These are phyloP conservation scores for Cyberlindnera xishuangbannaensis DNA, from an alignment of 805 yeast species.

Conservation along the genomic window DNA sequence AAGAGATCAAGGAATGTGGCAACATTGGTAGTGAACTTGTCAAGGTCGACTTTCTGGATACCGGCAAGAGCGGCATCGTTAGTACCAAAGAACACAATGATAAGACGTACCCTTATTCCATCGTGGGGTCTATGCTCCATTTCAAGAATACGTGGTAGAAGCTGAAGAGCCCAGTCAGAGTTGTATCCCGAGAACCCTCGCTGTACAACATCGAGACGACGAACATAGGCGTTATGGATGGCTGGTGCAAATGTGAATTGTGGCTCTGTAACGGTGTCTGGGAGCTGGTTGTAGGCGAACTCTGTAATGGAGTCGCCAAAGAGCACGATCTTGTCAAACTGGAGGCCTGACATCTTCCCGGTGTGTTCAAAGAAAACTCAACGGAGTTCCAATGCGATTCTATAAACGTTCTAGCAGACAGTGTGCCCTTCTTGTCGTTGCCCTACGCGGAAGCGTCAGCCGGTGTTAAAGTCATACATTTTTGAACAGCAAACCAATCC, in stretches of 20 bases:
- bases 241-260: slow-evolving; percentile 49
- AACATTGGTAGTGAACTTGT: slow-evolving; percentile 44
- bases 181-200: slow-evolving; percentile 80
- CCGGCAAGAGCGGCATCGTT: slow-evolving; percentile 58
- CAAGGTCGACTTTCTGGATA: slow-evolving; percentile 45
- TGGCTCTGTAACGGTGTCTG: slow-evolving; percentile 20
- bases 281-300: slow-evolving; percentile 35
- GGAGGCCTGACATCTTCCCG: too few relatives aligned
- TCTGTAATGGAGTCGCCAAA: slow-evolving; percentile 74
- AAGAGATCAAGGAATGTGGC: slow-evolving; percentile 36
- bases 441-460: too few relatives aligned
- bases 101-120: slow-evolving; percentile 30
- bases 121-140: slow-evolving; percentile 36
- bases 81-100: slow-evolving; percentile 72
- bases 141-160: slow-evolving; percentile 47
- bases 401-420: too few relatives aligned
- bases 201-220: slow-evolving; percentile 62
- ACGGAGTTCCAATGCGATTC: too few relatives aligned
- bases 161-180: slow-evolving; percentile 48
- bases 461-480: too few relatives aligned
- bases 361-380: too few relatives aligned
- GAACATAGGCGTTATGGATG: slow-evolving; percentile 42
- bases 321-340: slow-evolving; percentile 42
- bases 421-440: too few relatives aligned
- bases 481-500: too few relatives aligned